Percentiles rank a stretch among this genome's conserved stretches.
These are phyloP conservation scores for Chrysanthemum makinoi DNA, from an alignment of 129 eudicot genomes.

Conservation along the genomic window DNA sequence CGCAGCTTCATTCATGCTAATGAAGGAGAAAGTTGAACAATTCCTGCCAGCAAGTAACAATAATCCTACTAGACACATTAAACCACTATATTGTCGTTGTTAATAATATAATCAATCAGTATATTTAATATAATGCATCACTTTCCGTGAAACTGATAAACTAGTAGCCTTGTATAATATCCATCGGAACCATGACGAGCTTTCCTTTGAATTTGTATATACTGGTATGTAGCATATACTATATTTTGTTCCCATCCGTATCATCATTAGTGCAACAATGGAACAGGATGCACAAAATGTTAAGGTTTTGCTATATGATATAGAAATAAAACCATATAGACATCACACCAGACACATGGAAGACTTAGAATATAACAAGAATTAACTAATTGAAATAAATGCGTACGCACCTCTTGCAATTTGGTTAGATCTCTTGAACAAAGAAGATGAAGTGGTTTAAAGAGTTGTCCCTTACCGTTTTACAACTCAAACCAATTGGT, in stretches of 20 bases:
- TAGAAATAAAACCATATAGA: too few species aligned
- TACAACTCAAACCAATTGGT: too few species aligned
- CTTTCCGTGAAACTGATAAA: not conserved
- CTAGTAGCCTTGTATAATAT: not conserved
- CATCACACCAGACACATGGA: too few species aligned
- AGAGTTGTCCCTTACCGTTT: too few species aligned
- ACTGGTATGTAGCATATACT: not conserved
- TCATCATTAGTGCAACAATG: not conserved
- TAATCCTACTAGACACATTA: not conserved
- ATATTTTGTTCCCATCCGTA: not conserved
- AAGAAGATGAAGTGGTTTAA: too few species aligned
- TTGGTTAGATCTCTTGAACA: too few species aligned
- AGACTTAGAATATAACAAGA: too few species aligned
- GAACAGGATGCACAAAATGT: not conserved
- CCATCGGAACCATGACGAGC: not conserved
- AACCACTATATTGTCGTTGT: conserved; percentile 3
- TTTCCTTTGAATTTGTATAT: not conserved
- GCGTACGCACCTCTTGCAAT: too few species aligned
- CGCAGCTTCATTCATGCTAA: conserved; percentile 6
- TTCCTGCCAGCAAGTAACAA: not conserved
- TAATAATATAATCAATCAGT: conserved; percentile 8
- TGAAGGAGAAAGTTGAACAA: not conserved
- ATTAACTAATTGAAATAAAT: too few species aligned
- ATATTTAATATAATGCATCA: not conserved
- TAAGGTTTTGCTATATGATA: too few species aligned